phyloP scores from a whole-genome alignment of 306 rosid genomes.

The Castanea mollissima region DNA sequence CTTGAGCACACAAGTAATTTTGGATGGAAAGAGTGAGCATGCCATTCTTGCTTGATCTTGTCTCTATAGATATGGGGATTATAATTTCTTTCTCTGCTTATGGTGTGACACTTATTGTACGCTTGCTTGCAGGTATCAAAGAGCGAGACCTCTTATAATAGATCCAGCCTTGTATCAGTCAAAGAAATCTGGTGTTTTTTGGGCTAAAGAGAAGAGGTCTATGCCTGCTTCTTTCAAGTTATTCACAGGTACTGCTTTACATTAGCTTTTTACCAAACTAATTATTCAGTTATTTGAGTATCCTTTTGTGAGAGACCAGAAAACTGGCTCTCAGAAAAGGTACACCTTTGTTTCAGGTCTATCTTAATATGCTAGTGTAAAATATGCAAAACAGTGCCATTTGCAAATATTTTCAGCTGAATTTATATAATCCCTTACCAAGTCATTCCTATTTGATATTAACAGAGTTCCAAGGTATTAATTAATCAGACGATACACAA shows the following conservation, averaged over 20 bases:
- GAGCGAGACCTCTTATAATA: conserved; percentile 78
- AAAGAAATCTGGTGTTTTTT: conserved; percentile 79
- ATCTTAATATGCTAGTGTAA: background rate
- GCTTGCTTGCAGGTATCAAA: conserved; percentile 48
- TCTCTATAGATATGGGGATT: conserved; percentile 8
- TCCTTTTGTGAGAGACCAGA: background rate
- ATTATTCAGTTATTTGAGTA: background rate
- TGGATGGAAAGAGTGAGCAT: conserved; percentile 96
- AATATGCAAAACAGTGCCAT: background rate
- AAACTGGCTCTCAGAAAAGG: too few species aligned
- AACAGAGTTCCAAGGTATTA: background rate
- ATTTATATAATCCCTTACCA: background rate
- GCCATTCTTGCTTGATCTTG: background rate
- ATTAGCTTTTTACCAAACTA: background rate
- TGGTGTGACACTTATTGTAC: background rate
- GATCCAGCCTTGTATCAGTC: conserved; percentile 88
- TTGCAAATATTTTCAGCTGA: background rate
- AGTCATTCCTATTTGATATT: background rate
- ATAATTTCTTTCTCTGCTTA: conserved; percentile 4
- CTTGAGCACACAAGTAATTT: conserved; percentile 79
- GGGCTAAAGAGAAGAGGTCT: conserved; percentile 90
- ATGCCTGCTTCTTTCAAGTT: conserved; percentile 85
- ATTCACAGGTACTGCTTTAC: conserved; percentile 57
- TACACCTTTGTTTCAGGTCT: background rate
- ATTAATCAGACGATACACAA: conserved; percentile 5